Evolutionary conservation across 2,329 filamentous ascomycete species (phyloP).

Genomic region (Tothia fuscella): DNA sequence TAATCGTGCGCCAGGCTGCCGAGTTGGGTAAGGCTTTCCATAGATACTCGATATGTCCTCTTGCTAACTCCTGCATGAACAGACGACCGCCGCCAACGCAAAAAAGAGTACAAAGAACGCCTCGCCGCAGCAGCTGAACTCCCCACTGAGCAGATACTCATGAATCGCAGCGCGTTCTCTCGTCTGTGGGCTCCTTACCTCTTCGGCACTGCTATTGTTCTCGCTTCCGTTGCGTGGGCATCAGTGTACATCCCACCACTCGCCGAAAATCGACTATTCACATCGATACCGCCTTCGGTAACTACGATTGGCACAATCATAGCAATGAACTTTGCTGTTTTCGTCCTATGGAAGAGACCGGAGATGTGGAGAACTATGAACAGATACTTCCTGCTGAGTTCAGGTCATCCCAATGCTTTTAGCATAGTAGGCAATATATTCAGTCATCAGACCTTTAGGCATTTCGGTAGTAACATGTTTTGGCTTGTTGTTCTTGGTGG

Average conservation of each 20-base stretch:
- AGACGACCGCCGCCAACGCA: slow-evolving; percentile 1
- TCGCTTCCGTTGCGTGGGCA: slow-evolving; percentile 18
- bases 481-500: background rate
- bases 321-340: slow-evolving; percentile 40
- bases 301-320: slow-evolving; percentile 47
- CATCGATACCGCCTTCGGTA: slow-evolving; percentile 42
- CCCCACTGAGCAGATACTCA: background rate
- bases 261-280: slow-evolving; percentile 22
- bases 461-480: background rate
- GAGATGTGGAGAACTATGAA: slow-evolving; percentile 49
- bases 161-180: slow-evolving; percentile 13
- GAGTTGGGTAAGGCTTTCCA: slow-evolving; percentile 3
- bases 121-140: slow-evolving; percentile 1
- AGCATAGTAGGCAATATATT: slow-evolving; percentile 47
- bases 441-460: slow-evolving; percentile 40
- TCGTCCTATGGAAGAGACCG: slow-evolving; percentile 45
- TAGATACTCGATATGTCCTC: background rate
- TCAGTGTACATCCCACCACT: slow-evolving; percentile 23
- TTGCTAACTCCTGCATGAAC: background rate
- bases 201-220: slow-evolving; percentile 19
- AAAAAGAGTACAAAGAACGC: background rate
- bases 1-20: background rate
- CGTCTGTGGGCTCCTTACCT: slow-evolving; percentile 25
- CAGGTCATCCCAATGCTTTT: slow-evolving; percentile 44
- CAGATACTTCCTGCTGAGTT: slow-evolving; percentile 48